A percentile compares a stretch with the other conserved stretches of the same genome.
Conservation (phyloP, 257 asterid species). For the Nicotiana sylvestris region DNA sequence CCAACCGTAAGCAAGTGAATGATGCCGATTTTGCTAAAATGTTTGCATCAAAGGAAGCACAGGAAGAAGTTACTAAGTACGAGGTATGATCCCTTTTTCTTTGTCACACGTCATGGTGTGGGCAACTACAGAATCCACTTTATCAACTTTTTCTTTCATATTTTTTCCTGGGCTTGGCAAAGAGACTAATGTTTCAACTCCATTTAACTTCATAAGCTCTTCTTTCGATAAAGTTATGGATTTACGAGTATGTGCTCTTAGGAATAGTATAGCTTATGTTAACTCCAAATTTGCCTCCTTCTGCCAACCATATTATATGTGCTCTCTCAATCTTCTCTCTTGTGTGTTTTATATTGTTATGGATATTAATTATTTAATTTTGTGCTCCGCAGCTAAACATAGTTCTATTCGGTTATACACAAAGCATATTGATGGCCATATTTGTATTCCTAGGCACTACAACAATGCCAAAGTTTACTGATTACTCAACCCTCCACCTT, state of each 20-base stretch:
- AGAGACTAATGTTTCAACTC: neutral
- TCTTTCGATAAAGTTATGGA: neutral
- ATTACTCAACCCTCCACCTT: neutral
- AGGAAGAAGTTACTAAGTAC: slow-evolving; percentile 54
- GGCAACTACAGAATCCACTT: neutral
- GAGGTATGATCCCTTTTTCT: slow-evolving; percentile 45
- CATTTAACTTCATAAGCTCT: slow-evolving; percentile 1
- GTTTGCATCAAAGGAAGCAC: slow-evolving; percentile 65
- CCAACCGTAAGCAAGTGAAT: slow-evolving; percentile 44
- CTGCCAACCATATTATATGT: neutral
- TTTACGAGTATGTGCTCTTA: neutral
- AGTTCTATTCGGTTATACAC: neutral
- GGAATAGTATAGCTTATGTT: neutral
- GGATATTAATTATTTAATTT: neutral
- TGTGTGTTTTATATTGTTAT: neutral
- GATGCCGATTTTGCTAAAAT: slow-evolving; percentile 52
- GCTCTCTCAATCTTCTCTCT: neutral
- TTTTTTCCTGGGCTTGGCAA: neutral
- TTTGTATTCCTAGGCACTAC: too few relatives aligned
- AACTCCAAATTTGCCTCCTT: neutral
- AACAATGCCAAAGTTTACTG: neutral
- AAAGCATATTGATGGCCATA: neutral
- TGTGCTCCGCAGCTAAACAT: neutral
- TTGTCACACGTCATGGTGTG: neutral
- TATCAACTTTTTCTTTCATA: neutral